Conservation (phyloP, 352 stramenopile genomes). For the Saprolegnia diclina region DNA sequence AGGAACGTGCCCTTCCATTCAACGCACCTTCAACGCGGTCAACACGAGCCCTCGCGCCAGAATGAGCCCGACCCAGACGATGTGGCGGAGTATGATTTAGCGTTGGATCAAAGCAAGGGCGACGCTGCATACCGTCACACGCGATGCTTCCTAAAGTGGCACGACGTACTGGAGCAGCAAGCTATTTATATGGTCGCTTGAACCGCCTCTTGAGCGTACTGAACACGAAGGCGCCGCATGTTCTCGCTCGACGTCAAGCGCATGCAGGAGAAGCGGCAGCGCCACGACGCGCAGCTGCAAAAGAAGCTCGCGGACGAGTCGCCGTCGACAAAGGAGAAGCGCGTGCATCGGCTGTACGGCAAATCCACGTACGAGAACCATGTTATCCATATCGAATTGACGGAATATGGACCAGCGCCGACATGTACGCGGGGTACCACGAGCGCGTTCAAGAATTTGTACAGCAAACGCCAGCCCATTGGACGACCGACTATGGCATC, state of each 20-base stretch:
- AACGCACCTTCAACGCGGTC: too few species aligned
- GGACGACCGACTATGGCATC: conserved; percentile 51
- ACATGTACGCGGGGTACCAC: conserved; percentile 63
- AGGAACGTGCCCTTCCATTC: too few species aligned
- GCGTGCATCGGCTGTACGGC: conserved; percentile 42
- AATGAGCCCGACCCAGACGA: too few species aligned
- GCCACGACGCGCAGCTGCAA: not conserved
- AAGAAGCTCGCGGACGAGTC: conserved; percentile 19
- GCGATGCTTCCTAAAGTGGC: too few species aligned
- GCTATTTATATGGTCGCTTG: too few species aligned
- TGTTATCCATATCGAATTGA: not conserved
- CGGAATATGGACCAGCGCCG: conserved; percentile 35
- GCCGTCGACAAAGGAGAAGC: conserved; percentile 9
- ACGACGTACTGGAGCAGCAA: too few species aligned
- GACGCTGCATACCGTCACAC: too few species aligned
- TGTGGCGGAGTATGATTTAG: too few species aligned
- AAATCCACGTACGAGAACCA: conserved; percentile 39
- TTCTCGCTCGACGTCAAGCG: conserved; percentile 25
- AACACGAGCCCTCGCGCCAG: too few species aligned
- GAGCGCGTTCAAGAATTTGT: conserved; percentile 52
- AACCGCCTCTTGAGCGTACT: too few species aligned
- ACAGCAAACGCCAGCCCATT: conserved; percentile 38
- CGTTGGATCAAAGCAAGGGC: too few species aligned
- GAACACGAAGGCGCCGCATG: not conserved
- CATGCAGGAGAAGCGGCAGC: conserved; percentile 26